Percentiles rank a stretch among this genome's conserved stretches.
Conservation (phyloP, 345 rosid species). For the Citrus maxima region DNA sequence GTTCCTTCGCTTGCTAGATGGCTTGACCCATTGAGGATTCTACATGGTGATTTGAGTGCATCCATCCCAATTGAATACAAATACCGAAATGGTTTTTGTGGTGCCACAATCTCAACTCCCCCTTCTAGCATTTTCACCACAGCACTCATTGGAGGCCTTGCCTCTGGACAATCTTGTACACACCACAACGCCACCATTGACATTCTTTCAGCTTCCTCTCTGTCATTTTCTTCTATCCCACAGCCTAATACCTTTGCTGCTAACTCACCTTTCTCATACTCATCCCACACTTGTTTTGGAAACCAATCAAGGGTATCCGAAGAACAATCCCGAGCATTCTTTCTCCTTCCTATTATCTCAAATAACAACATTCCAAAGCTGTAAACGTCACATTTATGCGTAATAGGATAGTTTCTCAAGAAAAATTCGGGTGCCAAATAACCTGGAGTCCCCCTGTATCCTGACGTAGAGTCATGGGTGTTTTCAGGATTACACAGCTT, state of each 20-base stretch:
- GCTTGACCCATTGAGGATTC: neutral
- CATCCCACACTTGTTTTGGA: slow-evolving; percentile 19
- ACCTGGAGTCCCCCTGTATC: slow-evolving; percentile 22
- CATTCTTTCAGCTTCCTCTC: slow-evolving; percentile 26
- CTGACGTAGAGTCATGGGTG: neutral
- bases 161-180: slow-evolving; percentile 26
- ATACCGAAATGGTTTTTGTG: slow-evolving; percentile 29
- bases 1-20: neutral
- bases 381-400: slow-evolving; percentile 27
- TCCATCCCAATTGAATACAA: slow-evolving; percentile 13
- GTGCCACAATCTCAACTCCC: slow-evolving; percentile 13
- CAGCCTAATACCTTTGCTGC: slow-evolving; percentile 5
- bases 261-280: neutral
- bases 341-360: slow-evolving; percentile 21
- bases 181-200: slow-evolving; percentile 24
- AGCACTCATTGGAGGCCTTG: slow-evolving; percentile 31
- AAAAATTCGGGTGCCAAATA: slow-evolving; percentile 22
- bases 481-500: slow-evolving; percentile 10
- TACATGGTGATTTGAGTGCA: neutral
- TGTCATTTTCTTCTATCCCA: slow-evolving; percentile 23
- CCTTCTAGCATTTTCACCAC: slow-evolving; percentile 38
- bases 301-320: slow-evolving; percentile 23
- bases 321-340: neutral
- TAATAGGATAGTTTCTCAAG: slow-evolving; percentile 13
- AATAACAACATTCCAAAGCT: slow-evolving; percentile 28